phyloP scores from a whole-genome alignment of 2,329 filamentous ascomycete genomes.

The Colletotrichum abscissum region DNA sequence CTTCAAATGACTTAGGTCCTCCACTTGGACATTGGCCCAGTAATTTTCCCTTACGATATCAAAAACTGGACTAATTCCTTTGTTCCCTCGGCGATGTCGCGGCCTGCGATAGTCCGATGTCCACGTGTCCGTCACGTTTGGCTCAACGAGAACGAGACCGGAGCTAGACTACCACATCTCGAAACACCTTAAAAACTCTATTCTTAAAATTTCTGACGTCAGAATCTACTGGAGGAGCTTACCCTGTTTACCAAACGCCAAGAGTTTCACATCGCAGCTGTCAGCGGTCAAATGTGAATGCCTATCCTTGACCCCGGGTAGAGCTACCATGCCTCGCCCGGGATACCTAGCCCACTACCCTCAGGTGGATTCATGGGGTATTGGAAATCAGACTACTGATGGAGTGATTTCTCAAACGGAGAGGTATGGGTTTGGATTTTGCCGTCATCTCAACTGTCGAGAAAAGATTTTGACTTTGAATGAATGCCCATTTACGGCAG shows the following conservation, averaged over 20 bases:
- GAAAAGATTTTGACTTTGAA: background rate
- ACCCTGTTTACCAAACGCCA: slow-evolving; percentile 5
- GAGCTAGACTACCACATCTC: background rate
- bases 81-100: background rate
- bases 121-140: background rate
- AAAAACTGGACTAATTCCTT: background rate
- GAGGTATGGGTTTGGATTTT: background rate
- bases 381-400: background rate
- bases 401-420: background rate
- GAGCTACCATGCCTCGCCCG: no score
- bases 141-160: background rate
- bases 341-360: no score
- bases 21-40: no score
- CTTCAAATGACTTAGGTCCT: no score
- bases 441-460: background rate
- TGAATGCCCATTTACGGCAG: background rate
- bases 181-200: background rate
- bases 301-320: background rate
- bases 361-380: background rate
- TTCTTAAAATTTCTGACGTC: background rate
- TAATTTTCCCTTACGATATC: no score
- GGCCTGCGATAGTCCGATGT: background rate
- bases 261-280: slow-evolving; percentile 8
- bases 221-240: background rate
- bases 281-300: background rate